These are phyloP conservation scores for Cladosporium sp. DNA, from an alignment of 2,329 filamentous ascomycete species.

Conservation along the genomic window DNA sequence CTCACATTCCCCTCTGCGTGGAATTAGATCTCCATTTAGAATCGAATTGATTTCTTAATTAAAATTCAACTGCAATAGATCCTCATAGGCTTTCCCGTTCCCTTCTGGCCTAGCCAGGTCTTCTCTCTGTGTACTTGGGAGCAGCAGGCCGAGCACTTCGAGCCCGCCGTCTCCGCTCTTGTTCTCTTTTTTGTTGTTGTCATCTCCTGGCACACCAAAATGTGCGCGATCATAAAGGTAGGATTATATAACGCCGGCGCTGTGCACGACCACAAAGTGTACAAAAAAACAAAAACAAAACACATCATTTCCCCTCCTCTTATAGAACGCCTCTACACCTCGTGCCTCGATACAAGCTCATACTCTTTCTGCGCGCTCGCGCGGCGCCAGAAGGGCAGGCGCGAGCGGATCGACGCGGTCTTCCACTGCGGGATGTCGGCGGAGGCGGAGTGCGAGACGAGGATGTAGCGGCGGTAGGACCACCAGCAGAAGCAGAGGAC, in stretches of 20 bases:
- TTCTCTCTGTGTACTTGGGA: no score
- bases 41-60: no score
- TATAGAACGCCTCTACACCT: slow-evolving; percentile 15
- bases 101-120: no score
- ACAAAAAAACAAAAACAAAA: slow-evolving; percentile 4
- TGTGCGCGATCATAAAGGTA: not conserved
- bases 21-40: no score
- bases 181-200: not conserved
- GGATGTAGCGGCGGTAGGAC: slow-evolving; percentile 42
- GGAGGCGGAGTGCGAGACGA: slow-evolving; percentile 12
- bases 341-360: slow-evolving; percentile 27
- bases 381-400: slow-evolving; percentile 27
- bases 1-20: no score
- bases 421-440: slow-evolving; percentile 22
- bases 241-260: slow-evolving; percentile 4
- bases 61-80: no score
- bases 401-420: slow-evolving; percentile 16
- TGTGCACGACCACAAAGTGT: not conserved
- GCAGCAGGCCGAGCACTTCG: slow-evolving; percentile 15
- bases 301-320: not conserved
- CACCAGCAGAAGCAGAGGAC: slow-evolving; percentile 46
- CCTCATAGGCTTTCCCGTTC: no score
- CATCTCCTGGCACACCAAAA: not conserved
- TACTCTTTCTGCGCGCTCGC: slow-evolving; percentile 23
- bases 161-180: not conserved